phyloP scores from a whole-genome alignment of 495 filamentous ascomycete species.

The Annulohypoxylon moriforme region DNA sequence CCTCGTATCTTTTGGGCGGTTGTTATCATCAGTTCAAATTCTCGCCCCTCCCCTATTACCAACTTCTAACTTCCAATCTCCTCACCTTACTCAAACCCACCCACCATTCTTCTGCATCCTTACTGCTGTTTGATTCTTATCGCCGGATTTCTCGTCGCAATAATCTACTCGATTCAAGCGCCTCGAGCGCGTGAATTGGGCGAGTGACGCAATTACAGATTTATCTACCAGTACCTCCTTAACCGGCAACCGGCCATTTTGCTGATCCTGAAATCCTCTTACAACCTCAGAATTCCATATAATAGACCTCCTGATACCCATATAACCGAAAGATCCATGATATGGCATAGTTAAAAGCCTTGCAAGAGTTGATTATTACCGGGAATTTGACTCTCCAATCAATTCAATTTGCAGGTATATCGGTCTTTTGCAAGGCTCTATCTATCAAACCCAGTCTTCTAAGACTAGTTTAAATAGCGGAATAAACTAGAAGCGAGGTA shows the following conservation, averaged over 20 bases:
- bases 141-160: conserved; percentile 3
- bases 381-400: conserved; percentile 1
- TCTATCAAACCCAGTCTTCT: conserved; percentile 4
- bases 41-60: conserved; percentile 18
- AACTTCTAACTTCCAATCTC: neutral
- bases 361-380: conserved; percentile 18
- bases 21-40: conserved; percentile 16
- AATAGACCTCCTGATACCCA: neutral
- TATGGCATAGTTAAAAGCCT: conserved; percentile 21
- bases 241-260: conserved; percentile 18
- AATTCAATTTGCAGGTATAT: conserved; percentile 16
- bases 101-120: conserved; percentile 19
- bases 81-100: neutral
- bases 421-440: neutral
- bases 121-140: conserved; percentile 13
- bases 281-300: neutral
- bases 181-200: neutral
- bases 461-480: neutral
- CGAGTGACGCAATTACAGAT: conserved; percentile 1
- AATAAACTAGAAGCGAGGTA: neutral
- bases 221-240: conserved; percentile 13
- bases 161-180: conserved; percentile 2
- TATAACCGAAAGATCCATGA: conserved; percentile 1
- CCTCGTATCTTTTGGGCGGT: conserved; percentile 13
- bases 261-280: conserved; percentile 5